Conservation (phyloP, 1,139 yeast genomes). For the Saccharomyces hybrid region DNA sequence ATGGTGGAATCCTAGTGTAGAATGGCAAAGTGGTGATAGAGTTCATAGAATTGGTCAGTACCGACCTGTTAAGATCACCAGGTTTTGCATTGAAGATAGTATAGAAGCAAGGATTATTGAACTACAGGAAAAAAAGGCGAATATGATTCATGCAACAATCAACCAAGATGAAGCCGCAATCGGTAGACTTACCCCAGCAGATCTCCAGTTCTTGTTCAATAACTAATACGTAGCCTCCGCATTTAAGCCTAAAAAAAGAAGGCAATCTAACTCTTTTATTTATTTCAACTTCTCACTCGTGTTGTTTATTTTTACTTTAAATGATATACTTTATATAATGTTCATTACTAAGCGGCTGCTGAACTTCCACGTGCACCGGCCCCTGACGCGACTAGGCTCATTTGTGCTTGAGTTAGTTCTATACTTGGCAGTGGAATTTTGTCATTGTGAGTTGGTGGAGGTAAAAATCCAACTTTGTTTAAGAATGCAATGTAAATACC, state of each 20-base stretch:
- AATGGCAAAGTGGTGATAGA: conserved; percentile 97
- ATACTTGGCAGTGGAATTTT: conserved; percentile 49
- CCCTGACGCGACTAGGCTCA: conserved; percentile 61
- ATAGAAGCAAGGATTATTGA: conserved; percentile 94
- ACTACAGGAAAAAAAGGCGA: conserved; percentile 92
- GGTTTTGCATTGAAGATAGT: conserved; percentile 91
- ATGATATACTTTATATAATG: neutral
- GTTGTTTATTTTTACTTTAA: conserved; percentile 53
- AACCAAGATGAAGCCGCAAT: conserved; percentile 89
- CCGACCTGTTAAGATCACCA: conserved; percentile 86
- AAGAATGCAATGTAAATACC: conserved; percentile 77
- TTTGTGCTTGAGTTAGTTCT: conserved; percentile 48
- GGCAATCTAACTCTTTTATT: neutral
- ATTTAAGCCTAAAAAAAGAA: neutral
- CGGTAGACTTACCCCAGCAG: conserved; percentile 80
- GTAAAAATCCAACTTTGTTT: conserved; percentile 69
- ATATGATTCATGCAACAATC: conserved; percentile 94
- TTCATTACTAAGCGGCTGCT: conserved; percentile 12
- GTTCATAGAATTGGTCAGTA: conserved; percentile 96
- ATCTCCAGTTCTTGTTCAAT: conserved; percentile 84
- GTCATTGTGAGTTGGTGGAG: conserved; percentile 45
- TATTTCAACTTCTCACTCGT: conserved; percentile 45
- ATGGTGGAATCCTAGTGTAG: conserved; percentile 99
- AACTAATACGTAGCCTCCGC: conserved; percentile 37
- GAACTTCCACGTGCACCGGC: conserved; percentile 77